Percentiles rank a stretch among this genome's conserved stretches.
phyloP scores from a whole-genome alignment of 1,284 basidiomycete genomes.

The Meira nashicola region DNA sequence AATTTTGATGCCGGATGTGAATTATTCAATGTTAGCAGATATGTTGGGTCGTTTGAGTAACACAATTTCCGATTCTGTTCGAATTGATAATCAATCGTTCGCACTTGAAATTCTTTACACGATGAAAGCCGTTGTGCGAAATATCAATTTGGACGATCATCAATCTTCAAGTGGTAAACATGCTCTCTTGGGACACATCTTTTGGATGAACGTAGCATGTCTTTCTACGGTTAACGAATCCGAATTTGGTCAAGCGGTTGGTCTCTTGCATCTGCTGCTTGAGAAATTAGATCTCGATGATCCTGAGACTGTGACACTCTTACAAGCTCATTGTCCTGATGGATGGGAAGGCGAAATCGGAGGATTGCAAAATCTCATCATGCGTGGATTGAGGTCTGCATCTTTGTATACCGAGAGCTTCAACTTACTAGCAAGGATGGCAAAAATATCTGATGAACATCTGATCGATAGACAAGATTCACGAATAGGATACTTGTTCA shows the following conservation, averaged over 20 bases:
- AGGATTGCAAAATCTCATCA: constrained; percentile 68
- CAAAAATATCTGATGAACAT: constrained; percentile 63
- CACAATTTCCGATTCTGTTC: constrained; percentile 67
- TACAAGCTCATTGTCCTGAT: constrained; percentile 66
- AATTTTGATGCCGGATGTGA: constrained; percentile 70
- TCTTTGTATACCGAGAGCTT: constrained; percentile 67
- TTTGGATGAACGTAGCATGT: constrained; percentile 79
- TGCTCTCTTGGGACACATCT: constrained; percentile 70
- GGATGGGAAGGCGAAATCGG: constrained; percentile 67
- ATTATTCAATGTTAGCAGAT: constrained; percentile 69
- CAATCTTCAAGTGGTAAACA: constrained; percentile 55
- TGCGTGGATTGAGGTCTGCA: constrained; percentile 76
- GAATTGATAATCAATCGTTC: constrained; percentile 71
- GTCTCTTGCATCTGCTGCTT: constrained; percentile 68
- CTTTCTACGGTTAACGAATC: constrained; percentile 75
- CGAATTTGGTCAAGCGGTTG: constrained; percentile 70
- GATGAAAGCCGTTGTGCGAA: constrained; percentile 64
- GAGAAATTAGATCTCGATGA: constrained; percentile 71
- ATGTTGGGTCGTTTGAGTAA: constrained; percentile 78
- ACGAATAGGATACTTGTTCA: constrained; percentile 76
- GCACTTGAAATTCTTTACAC: constrained; percentile 78
- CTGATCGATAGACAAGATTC: constrained; percentile 65
- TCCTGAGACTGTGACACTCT: constrained; percentile 61
- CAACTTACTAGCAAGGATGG: constrained; percentile 65
- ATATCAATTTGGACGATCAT: neutral